Conservation (phyloP, 805 yeast genomes). For the Myxozyma geophila region DNA sequence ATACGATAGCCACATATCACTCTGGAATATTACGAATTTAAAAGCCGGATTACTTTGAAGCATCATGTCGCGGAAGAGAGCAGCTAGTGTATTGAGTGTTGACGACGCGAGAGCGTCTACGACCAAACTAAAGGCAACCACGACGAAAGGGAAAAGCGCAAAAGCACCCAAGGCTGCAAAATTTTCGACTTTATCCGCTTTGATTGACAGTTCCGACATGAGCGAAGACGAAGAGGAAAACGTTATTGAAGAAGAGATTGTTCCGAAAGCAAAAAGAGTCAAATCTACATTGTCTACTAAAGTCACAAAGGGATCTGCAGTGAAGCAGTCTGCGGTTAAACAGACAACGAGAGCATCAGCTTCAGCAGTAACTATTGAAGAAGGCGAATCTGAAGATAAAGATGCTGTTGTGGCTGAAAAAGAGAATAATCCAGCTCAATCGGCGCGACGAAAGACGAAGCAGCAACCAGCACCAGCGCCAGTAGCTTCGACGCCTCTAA, state of each 20-base stretch:
- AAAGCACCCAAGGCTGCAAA: neutral
- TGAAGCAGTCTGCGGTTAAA: neutral
- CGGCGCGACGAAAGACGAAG: slow-evolving; percentile 1
- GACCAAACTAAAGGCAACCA: neutral
- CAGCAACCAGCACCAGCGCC: neutral
- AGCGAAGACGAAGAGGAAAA: slow-evolving; percentile 3
- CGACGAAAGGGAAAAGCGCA: neutral
- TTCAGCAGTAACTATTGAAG: neutral
- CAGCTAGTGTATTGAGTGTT: neutral
- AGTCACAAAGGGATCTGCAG: neutral
- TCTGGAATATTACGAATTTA: no score
- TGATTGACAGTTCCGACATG: slow-evolving; percentile 17
- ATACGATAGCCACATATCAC: neutral
- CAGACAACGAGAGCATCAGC: neutral
- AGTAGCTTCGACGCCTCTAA: slow-evolving; percentile 3
- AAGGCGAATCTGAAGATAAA: slow-evolving; percentile 3
- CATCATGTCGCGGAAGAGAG: slow-evolving; percentile 5
- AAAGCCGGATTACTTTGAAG: neutral
- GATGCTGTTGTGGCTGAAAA: neutral
- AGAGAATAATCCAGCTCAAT: slow-evolving; percentile 3
- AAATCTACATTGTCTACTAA: neutral
- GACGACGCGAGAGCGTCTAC: neutral
- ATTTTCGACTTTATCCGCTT: slow-evolving; percentile 9
- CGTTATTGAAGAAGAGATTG: neutral
- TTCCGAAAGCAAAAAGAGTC: slow-evolving; percentile 2